phyloP scores from a whole-genome alignment of 2,329 filamentous ascomycete species.

The Nothopassalora personata region DNA sequence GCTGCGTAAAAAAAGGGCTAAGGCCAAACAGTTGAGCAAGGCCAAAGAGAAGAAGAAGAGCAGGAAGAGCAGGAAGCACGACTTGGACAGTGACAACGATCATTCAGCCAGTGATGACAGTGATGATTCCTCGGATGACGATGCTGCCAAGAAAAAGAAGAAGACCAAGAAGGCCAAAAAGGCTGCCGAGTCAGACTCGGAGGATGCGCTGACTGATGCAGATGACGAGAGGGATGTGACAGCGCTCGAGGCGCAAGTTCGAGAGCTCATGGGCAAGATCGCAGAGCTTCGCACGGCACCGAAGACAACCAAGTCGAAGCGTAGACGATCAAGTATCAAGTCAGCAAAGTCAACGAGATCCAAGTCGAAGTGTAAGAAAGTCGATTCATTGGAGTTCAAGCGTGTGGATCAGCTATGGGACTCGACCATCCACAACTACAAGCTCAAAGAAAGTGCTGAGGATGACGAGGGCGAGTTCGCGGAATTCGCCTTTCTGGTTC shows the following conservation, averaged over 20 bases:
- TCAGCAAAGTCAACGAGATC: conserved; percentile 14
- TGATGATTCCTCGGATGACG: conserved; percentile 19
- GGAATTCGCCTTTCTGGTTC: conserved; percentile 76
- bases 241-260: conserved; percentile 16
- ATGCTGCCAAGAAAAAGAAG: conserved; percentile 21
- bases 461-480: conserved; percentile 66
- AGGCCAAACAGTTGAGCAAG: conserved; percentile 22
- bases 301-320: conserved; percentile 15
- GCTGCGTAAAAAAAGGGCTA: conserved; percentile 20
- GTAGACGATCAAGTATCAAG: conserved; percentile 19
- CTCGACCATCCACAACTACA: conserved; percentile 57
- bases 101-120: conserved; percentile 17
- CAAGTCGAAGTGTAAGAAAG: conserved; percentile 16
- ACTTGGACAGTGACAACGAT: conserved; percentile 10
- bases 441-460: conserved; percentile 61
- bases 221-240: conserved; percentile 13
- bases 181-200: conserved; percentile 9
- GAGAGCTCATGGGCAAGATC: conserved; percentile 18
- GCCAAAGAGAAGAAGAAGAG: conserved; percentile 18
- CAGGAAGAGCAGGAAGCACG: conserved; percentile 22
- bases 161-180: conserved; percentile 19
- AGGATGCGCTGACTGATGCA: conserved; percentile 15
- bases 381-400: conserved; percentile 57
- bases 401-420: conserved; percentile 61
- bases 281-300: conserved; percentile 15